Evolutionary conservation across 2,329 filamentous ascomycete genomes (phyloP), one percentile per base, ranked within the genome.

Genomic region (Nannizziopsis barbatae): DNA sequence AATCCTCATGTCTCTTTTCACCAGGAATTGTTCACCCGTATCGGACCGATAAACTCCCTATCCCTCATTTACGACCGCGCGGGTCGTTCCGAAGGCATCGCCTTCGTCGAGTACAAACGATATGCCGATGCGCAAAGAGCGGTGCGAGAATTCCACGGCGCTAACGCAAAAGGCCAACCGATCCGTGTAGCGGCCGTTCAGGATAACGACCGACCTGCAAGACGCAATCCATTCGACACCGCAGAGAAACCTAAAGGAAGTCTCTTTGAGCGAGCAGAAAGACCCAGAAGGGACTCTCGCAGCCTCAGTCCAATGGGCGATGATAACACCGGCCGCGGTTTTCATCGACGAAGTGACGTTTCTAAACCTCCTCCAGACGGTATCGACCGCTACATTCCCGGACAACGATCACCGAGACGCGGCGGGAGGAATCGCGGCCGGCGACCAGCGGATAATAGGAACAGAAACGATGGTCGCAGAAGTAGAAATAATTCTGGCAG

Each of bases 141-240:
- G 1, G 76, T 95, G 48, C 74, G 73, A 47, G 83, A 95, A 58
- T 95, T 84, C 61, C 83, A 95, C 62, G 86, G 86, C 49, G 88
- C 88, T 54, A 95, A 95, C 62, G 89, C 89, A 50, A 89, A 92
- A 58, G 83, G 84, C 42, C 86, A 90, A 67, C 87, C 86, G 2
- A 95, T 95, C 58, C 79, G 76, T 31, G 67, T 95, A 50, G 77
- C 77, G 0, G 70, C 90, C 30, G 64, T 90, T 37, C 74, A 80
- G n/a, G 70, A 60, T 67, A 37, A 56, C 49, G 37, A 57, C 54
- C 38, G 38, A 45, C 59, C 61, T 10, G 41, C 53, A 14, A 59
- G 64, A 15, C 64, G 69, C 49, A 71, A 73, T 55, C 64, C 68
- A 5, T 74, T 75, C 50, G 74, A 76, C 53, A 69, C 63, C 42